These are phyloP conservation scores for Sporothrix euskadiensis DNA, from an alignment of 2,329 filamentous ascomycete genomes.

Conservation along the genomic window DNA sequence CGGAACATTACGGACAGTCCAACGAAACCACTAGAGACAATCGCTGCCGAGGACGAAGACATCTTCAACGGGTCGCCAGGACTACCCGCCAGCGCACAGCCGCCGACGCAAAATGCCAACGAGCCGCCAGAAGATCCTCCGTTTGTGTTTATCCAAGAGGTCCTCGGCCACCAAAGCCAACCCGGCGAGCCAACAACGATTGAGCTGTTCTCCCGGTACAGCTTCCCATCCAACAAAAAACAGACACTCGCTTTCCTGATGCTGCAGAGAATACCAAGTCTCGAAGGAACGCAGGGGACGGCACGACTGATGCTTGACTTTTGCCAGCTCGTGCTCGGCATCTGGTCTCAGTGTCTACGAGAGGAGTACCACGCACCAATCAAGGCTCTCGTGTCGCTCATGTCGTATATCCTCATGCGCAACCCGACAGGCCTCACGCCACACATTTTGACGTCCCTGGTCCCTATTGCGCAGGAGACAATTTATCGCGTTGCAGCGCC, in stretches of 20 bases:
- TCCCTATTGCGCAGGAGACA: constrained; percentile 59
- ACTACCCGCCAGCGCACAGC: neutral
- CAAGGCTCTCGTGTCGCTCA: constrained; percentile 63
- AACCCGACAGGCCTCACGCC: constrained; percentile 61
- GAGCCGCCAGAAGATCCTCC: constrained; percentile 36
- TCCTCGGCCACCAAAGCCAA: constrained; percentile 62
- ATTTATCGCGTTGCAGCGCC: constrained; percentile 60
- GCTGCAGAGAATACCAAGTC: constrained; percentile 63
- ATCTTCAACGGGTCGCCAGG: neutral
- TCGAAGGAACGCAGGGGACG: constrained; percentile 52
- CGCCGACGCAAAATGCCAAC: neutral
- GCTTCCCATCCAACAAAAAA: constrained; percentile 65
- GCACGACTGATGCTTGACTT: constrained; percentile 64
- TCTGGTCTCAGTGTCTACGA: constrained; percentile 68
- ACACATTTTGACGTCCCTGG: constrained; percentile 58
- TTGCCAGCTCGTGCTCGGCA: constrained; percentile 60
- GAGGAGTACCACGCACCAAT: constrained; percentile 66
- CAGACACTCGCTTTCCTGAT: constrained; percentile 67
- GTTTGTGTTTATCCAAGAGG: constrained; percentile 60
- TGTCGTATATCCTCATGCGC: constrained; percentile 63
- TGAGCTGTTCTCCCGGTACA: constrained; percentile 64
- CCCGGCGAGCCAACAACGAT: constrained; percentile 62
- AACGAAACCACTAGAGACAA: constrained; percentile 58
- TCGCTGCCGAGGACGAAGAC: constrained; percentile 33
- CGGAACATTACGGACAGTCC: constrained; percentile 66